Percentiles rank a stretch among this genome's conserved stretches.
phyloP scores from a whole-genome alignment of 768 basidiomycete genomes.

The Termitomyces sp. region DNA sequence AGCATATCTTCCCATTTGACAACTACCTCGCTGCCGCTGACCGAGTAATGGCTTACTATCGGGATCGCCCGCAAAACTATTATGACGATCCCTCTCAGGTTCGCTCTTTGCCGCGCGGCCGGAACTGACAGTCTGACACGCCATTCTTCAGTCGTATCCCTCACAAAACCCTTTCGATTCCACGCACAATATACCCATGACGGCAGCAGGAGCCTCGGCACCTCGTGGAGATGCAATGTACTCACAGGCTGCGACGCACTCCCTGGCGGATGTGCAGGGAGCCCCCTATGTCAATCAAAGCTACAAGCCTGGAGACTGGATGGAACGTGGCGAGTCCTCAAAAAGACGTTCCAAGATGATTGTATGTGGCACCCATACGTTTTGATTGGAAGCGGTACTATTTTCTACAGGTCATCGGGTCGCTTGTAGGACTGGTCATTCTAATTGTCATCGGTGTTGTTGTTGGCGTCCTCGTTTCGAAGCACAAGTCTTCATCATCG shows the following conservation, averaged over 20 bases:
- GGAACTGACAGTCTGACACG: neutral
- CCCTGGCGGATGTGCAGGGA: constrained; percentile 8
- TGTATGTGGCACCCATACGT: constrained; percentile 6
- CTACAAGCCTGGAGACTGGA: constrained; percentile 15
- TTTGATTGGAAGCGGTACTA: neutral
- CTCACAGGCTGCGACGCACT: constrained; percentile 13
- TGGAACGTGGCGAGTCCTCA: constrained; percentile 7
- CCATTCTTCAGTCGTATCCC: neutral
- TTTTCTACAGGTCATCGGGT: constrained; percentile 40
- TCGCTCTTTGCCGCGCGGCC: neutral
- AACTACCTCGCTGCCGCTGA: neutral
- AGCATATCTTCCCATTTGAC: neutral
- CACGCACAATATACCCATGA: constrained; percentile 13
- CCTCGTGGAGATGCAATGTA: constrained; percentile 13
- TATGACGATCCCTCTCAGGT: constrained; percentile 16
- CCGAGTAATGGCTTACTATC: constrained; percentile 12
- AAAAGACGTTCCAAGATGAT: constrained; percentile 18
- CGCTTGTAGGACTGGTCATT: constrained; percentile 25
- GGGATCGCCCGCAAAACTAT: constrained; percentile 15
- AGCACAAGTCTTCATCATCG: constrained; percentile 25
- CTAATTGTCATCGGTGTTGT: constrained; percentile 46
- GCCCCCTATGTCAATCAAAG: constrained; percentile 7
- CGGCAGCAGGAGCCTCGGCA: constrained; percentile 6
- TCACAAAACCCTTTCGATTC: constrained; percentile 15
- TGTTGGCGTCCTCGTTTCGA: constrained; percentile 50